Percentiles rank a stretch among this genome's conserved stretches.
These are phyloP conservation scores for Trichothecium roseum DNA, from an alignment of 2,329 filamentous ascomycete genomes.

Conservation along the genomic window DNA sequence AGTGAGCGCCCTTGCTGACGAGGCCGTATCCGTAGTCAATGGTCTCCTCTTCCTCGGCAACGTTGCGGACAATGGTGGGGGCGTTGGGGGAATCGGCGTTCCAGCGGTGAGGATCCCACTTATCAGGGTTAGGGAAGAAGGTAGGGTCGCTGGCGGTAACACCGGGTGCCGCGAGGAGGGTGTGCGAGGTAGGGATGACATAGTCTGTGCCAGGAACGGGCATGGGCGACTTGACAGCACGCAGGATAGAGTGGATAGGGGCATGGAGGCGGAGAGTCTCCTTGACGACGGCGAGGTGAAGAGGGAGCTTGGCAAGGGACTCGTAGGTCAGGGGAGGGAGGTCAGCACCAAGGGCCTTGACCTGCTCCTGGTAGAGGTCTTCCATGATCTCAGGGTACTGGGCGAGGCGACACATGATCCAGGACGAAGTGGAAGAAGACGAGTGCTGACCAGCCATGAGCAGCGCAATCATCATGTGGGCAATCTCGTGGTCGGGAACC, in stretches of 20 bases:
- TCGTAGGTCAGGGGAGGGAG: constrained; percentile 70
- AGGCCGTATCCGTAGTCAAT: constrained; percentile 91
- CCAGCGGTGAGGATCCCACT: constrained; percentile 92
- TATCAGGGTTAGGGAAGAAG: constrained; percentile 72
- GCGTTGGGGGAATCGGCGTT: constrained; percentile 51
- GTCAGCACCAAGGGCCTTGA: constrained; percentile 59
- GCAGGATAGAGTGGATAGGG: constrained; percentile 91
- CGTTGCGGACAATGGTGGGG: constrained; percentile 32
- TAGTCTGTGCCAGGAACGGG: constrained; percentile 73
- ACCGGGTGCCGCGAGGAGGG: constrained; percentile 75
- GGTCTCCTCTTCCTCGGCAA: constrained; percentile 50
- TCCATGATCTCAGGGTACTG: constrained; percentile 68
- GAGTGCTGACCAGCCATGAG: constrained; percentile 90
- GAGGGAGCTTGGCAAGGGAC: constrained; percentile 63
- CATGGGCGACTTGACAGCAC: constrained; percentile 83
- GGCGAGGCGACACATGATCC: constrained; percentile 76
- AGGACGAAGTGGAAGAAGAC: constrained; percentile 72
- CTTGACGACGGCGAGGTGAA: constrained; percentile 79
- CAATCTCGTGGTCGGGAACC: constrained; percentile 76
- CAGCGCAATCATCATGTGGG: constrained; percentile 89
- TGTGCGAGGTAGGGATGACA: constrained; percentile 70
- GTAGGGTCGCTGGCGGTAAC: constrained; percentile 61
- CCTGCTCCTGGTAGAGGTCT: constrained; percentile 76
- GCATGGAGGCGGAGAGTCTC: constrained; percentile 86
- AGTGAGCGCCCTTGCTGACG: constrained; percentile 80